Evolutionary conservation across 257 asterid species (phyloP).

Genomic region (Voacanga thouarsii): DNA sequence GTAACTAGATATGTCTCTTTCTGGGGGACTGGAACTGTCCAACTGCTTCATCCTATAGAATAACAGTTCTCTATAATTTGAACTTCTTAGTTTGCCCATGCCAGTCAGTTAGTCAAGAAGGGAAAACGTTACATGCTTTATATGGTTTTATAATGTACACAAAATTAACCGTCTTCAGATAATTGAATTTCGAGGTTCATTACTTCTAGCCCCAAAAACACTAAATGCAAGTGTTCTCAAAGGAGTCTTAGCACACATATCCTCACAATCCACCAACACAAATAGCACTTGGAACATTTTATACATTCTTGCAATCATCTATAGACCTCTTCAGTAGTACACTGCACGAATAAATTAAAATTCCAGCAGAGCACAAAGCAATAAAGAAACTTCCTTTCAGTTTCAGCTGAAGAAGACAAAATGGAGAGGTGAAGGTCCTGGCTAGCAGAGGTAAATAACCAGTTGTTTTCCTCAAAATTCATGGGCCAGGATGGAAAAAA

Average conservation of each 20-base stretch:
- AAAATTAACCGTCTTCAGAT: background rate
- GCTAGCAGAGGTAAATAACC: background rate
- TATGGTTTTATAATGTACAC: background rate
- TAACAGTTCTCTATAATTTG: background rate
- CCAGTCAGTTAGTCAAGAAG: background rate
- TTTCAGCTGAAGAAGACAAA: background rate
- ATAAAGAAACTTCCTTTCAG: background rate
- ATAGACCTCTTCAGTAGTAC: background rate
- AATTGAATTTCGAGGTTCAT: background rate
- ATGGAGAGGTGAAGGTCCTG: background rate
- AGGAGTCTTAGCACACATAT: background rate
- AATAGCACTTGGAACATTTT: background rate
- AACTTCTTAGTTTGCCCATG: background rate
- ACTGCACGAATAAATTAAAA: background rate
- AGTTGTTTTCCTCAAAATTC: background rate
- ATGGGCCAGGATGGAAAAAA: background rate
- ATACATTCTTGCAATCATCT: background rate
- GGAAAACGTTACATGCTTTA: background rate
- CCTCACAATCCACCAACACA: background rate
- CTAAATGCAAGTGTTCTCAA: background rate
- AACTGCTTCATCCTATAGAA: background rate
- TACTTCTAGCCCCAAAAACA: background rate
- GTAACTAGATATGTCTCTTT: background rate
- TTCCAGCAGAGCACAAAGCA: background rate
- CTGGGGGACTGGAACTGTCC: background rate